Conservation (phyloP, 2,329 filamentous ascomycete genomes). For the Orbilia brochopaga region DNA sequence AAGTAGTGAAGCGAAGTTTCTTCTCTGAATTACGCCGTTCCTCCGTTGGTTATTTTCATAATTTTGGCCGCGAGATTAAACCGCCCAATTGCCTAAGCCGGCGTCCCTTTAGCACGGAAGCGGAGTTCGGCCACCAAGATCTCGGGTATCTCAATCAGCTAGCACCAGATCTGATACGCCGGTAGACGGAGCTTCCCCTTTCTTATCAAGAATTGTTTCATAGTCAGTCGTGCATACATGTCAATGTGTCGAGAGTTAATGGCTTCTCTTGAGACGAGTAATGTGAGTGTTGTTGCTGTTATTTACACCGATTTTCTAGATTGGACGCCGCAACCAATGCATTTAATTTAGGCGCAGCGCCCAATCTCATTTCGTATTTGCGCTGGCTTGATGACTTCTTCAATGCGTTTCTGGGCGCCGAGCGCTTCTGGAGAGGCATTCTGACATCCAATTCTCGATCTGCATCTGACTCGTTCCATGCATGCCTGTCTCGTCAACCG, state of each 20-base stretch:
- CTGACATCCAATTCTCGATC: neutral
- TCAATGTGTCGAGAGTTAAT: neutral
- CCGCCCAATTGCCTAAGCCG: constrained; percentile 3
- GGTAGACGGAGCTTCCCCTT: constrained; percentile 34
- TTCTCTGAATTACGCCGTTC: neutral
- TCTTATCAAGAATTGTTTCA: constrained; percentile 17
- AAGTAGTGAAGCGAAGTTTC: constrained; percentile 2
- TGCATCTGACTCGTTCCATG: neutral
- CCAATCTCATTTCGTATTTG: constrained; percentile 8
- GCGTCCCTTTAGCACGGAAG: constrained; percentile 1
- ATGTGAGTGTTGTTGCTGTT: neutral
- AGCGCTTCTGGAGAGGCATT: neutral
- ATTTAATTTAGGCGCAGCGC: constrained; percentile 6
- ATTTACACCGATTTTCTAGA: neutral
- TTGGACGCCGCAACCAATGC: neutral
- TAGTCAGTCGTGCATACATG: neutral
- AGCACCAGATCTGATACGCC: constrained; percentile 20
- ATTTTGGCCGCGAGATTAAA: constrained; percentile 18
- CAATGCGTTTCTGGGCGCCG: neutral
- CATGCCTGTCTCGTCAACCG: too few species aligned
- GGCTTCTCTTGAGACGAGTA: neutral
- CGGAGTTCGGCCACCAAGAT: constrained; percentile 9
- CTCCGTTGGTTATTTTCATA: constrained; percentile 12
- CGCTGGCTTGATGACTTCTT: too few species aligned
- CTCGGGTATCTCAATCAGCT: constrained; percentile 36